Percentiles rank a stretch among this genome's conserved stretches.
Evolutionary conservation across 345 rosid species (phyloP).

Genomic region (Euclidium syriacum): DNA sequence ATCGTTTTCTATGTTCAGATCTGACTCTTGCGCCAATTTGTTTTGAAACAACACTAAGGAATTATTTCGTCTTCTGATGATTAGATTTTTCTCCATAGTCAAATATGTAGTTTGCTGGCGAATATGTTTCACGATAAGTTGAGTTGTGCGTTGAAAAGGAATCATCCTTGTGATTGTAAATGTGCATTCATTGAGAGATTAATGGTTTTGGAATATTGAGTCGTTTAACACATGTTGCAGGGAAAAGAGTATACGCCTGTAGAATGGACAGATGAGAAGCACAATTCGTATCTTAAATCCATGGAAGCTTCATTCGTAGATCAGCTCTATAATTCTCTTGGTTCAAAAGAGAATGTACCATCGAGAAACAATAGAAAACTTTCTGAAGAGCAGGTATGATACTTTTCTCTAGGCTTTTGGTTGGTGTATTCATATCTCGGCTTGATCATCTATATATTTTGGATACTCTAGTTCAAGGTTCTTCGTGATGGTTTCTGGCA

Average conservation of each 20-base stretch:
- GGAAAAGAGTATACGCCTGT: slow-evolving; percentile 31
- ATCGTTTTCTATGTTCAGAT: background rate
- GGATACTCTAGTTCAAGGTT: slow-evolving; percentile 53
- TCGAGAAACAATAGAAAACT: slow-evolving; percentile 22
- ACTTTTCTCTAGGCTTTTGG: background rate
- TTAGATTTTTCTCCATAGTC: too few relatives aligned
- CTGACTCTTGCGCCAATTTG: background rate
- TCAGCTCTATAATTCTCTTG: slow-evolving; percentile 54
- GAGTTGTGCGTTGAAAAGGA: too few relatives aligned
- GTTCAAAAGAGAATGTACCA: slow-evolving; percentile 30
- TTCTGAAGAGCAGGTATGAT: slow-evolving; percentile 62
- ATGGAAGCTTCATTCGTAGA: slow-evolving; percentile 88
- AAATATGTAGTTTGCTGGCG: background rate
- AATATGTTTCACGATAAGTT: background rate
- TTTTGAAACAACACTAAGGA: too few relatives aligned
- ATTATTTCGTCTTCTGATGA: too few relatives aligned
- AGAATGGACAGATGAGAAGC: slow-evolving; percentile 95
- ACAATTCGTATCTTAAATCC: slow-evolving; percentile 75
- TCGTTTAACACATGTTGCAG: slow-evolving; percentile 4
- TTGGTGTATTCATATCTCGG: background rate
- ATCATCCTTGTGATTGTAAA: too few relatives aligned
- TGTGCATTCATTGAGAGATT: background rate
- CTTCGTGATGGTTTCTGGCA: slow-evolving; percentile 64
- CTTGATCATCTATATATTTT: background rate
- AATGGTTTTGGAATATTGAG: background rate